Evolutionary conservation across 371 early-diverging fungal genomes (phyloP).

Genomic region (Nematocida displodere): DNA sequence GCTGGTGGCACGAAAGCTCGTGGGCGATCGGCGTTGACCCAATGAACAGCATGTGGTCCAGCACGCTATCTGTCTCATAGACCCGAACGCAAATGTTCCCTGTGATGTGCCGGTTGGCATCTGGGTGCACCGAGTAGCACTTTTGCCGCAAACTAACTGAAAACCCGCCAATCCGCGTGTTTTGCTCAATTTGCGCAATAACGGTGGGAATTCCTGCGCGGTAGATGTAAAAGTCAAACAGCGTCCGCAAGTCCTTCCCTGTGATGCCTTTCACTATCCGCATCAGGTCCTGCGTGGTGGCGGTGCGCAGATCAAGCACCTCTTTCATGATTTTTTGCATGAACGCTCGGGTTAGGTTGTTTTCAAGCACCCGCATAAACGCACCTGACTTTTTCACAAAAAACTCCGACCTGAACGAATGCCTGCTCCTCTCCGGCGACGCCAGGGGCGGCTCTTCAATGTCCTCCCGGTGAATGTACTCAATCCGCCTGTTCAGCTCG

Average conservation of each 20-base stretch:
- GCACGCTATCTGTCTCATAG: constrained; percentile 64
- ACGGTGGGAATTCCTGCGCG: constrained; percentile 58
- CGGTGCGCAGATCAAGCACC: background rate
- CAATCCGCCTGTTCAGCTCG: constrained; percentile 54
- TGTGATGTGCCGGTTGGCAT: constrained; percentile 44
- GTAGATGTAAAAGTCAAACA: constrained; percentile 65
- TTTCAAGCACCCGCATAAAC: constrained; percentile 63
- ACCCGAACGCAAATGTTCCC: constrained; percentile 53
- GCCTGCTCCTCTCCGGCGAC: constrained; percentile 31
- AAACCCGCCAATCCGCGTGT: constrained; percentile 59
- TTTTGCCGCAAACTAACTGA: constrained; percentile 53
- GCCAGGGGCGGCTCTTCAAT: constrained; percentile 61
- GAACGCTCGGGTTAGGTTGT: constrained; percentile 64
- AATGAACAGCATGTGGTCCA: constrained; percentile 59
- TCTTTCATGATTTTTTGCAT: constrained; percentile 64
- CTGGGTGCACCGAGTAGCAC: constrained; percentile 52
- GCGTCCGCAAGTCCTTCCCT: constrained; percentile 61
- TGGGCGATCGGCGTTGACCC: constrained; percentile 58
- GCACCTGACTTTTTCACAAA: constrained; percentile 59
- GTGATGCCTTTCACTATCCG: constrained; percentile 63
- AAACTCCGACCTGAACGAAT: constrained; percentile 50
- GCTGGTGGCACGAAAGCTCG: constrained; percentile 47
- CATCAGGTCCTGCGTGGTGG: constrained; percentile 56
- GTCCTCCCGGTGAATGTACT: constrained; percentile 61
- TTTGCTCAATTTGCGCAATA: constrained; percentile 52